Percentiles rank a stretch among this genome's conserved stretches.
Evolutionary conservation across 257 asterid genomes (phyloP).

Genomic region (Linderniella brevidens): DNA sequence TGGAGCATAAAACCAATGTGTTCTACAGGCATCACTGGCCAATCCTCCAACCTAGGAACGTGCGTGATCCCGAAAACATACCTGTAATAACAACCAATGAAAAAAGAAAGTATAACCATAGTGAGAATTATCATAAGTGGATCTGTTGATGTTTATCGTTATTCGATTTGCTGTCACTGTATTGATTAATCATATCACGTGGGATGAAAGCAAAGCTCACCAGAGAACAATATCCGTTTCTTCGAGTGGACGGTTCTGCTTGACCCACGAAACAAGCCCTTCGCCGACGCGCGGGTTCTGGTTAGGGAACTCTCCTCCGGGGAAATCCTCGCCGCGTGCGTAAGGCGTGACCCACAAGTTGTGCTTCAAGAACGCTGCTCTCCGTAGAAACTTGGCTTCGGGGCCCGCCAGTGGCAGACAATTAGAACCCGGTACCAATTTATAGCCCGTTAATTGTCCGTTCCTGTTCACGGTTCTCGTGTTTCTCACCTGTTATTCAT

Average conservation of each 20-base stretch:
- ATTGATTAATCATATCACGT: too few relatives aligned
- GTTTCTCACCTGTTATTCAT: slow-evolving; percentile 54
- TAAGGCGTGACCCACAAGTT: slow-evolving; percentile 89
- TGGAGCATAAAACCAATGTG: slow-evolving; percentile 84
- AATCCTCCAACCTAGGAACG: slow-evolving; percentile 91
- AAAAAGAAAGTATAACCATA: slow-evolving; percentile 6
- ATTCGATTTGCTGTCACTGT: neutral
- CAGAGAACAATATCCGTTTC: slow-evolving; percentile 86
- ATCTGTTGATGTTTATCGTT: too few relatives aligned
- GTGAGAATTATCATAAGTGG: too few relatives aligned
- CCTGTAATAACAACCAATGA: slow-evolving; percentile 26
- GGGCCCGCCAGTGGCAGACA: slow-evolving; percentile 88
- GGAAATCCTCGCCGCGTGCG: slow-evolving; percentile 84
- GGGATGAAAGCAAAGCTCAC: slow-evolving; percentile 21
- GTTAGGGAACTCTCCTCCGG: slow-evolving; percentile 97
- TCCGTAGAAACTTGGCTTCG: slow-evolving; percentile 80
- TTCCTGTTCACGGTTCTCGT: slow-evolving; percentile 79
- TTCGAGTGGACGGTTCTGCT: slow-evolving; percentile 69
- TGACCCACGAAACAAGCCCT: slow-evolving; percentile 91
- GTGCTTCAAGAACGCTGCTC: slow-evolving; percentile 92
- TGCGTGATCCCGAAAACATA: slow-evolving; percentile 90
- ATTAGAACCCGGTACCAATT: slow-evolving; percentile 80
- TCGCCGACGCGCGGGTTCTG: slow-evolving; percentile 97
- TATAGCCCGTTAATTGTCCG: slow-evolving; percentile 87
- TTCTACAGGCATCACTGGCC: slow-evolving; percentile 99